A percentile compares a stretch with the other conserved stretches of the same genome.
These are phyloP conservation scores for Pichia rugopelliculosa DNA, from an alignment of 805 yeast genomes.

Conservation along the genomic window DNA sequence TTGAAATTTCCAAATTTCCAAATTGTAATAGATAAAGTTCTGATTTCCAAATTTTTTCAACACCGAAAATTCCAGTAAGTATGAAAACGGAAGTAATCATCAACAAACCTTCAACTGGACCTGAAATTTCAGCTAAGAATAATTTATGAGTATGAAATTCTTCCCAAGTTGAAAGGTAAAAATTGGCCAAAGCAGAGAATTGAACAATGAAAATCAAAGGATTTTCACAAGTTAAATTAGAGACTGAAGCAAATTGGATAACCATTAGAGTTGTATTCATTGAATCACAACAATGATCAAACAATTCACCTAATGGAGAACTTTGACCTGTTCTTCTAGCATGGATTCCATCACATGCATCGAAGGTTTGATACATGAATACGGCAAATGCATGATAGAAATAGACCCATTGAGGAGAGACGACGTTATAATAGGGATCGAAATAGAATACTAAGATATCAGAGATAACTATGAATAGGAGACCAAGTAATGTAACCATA, in stretches of 20 bases:
- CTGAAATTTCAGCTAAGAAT: slow-evolving; percentile 71
- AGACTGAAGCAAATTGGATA: slow-evolving; percentile 65
- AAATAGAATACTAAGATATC: slow-evolving; percentile 57
- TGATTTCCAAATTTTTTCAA: slow-evolving; percentile 50
- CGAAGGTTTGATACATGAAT: slow-evolving; percentile 90
- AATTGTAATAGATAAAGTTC: slow-evolving; percentile 20
- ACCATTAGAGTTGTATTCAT: slow-evolving; percentile 68
- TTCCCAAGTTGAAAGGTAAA: slow-evolving; percentile 91
- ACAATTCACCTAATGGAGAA: slow-evolving; percentile 90
- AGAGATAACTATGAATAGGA: slow-evolving; percentile 61
- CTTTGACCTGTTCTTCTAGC: slow-evolving; percentile 94
- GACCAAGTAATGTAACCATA: slow-evolving; percentile 74
- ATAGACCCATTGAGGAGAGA: slow-evolving; percentile 71
- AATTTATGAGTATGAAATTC: slow-evolving; percentile 85
- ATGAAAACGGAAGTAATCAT: slow-evolving; percentile 49
- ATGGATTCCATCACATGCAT: slow-evolving; percentile 93
- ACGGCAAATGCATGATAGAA: slow-evolving; percentile 72
- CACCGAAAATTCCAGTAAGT: slow-evolving; percentile 63
- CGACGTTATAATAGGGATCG: slow-evolving; percentile 59
- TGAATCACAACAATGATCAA: slow-evolving; percentile 79
- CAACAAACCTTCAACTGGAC: slow-evolving; percentile 92
- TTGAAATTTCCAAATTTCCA: slow-evolving; percentile 5
- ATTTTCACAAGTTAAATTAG: slow-evolving; percentile 61
- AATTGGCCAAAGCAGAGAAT: slow-evolving; percentile 70
- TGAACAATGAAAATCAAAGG: slow-evolving; percentile 55